Evolutionary conservation across 2,329 filamentous ascomycete genomes (phyloP), one percentile per base, ranked within the genome.

Genomic region (Cryphonectria radicalis): DNA sequence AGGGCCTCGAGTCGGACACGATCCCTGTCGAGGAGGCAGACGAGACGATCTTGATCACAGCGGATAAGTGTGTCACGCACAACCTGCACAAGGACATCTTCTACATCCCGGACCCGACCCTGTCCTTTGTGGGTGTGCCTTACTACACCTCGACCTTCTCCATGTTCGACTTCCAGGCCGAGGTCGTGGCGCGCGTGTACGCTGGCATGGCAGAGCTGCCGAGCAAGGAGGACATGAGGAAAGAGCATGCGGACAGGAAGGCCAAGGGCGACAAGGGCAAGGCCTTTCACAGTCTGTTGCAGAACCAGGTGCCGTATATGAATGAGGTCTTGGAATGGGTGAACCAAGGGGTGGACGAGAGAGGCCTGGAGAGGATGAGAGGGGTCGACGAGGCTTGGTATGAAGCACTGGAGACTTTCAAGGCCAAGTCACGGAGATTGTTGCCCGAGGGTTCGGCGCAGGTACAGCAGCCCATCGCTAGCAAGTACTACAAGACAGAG

Each of bases 81-180:
- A 92, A 93, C 74, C 81, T 93, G 1, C 88, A 92, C 81, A 88
- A 88, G 71, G 91, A 93, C 76, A 89, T 93, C 19, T 93, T 91
- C 77, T 93, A 92, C 78, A 92, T 92, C 60, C 85, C 85, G 0
- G 90, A 93, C 72, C 89, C 90, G 0, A 87, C 88, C 0, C 81
- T 93, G 0, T 81, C 84, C 0, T 92, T 92, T 73, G 81, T 92
- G 25, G 91, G 91, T 0, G 87, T 90, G 0, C 90, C 89, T 0
- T 92, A 89, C 75, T 88, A 91, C 75, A 88, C 88, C 0, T 89
- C 90, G 0, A 92, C 91, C 0, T 93, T 92, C 75, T 89, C 89
- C 0, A 81, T 92, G 0, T 93, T 92, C 72, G 91, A 93, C 72
- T 92, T 91, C 74, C 91, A 93, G 76, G 90, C 89, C 0, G 87